Conservation (phyloP, 371 early-diverging fungal species). For the Fennellomyces sp. region DNA sequence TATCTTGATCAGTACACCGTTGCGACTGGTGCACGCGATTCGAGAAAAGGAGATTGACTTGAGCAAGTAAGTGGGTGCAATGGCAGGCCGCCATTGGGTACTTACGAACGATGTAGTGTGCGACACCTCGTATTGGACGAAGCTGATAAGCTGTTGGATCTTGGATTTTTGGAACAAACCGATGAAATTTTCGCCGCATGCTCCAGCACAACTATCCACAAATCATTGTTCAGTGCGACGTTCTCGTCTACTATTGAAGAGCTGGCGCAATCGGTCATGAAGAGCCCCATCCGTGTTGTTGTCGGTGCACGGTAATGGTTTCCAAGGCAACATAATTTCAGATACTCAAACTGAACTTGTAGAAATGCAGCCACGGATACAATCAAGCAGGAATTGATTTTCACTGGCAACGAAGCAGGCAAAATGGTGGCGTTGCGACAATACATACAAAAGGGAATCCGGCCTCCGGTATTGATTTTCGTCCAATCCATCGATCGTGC, state of each 20-base stretch:
- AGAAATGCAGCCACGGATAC: slow-evolving; percentile 92
- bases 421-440: slow-evolving; percentile 93
- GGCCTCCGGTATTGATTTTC: slow-evolving; percentile 93
- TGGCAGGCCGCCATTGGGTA: background rate
- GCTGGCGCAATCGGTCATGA: slow-evolving; percentile 89
- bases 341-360: too few species aligned
- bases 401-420: slow-evolving; percentile 92
- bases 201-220: slow-evolving; percentile 73
- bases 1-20: slow-evolving; percentile 90
- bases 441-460: slow-evolving; percentile 77
- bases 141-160: slow-evolving; percentile 91
- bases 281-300: slow-evolving; percentile 85
- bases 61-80: slow-evolving; percentile 45
- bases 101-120: slow-evolving; percentile 53
- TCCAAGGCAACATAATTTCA: too few species aligned
- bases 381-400: slow-evolving; percentile 89
- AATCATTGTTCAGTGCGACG: slow-evolving; percentile 94
- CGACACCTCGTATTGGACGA: slow-evolving; percentile 88
- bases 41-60: slow-evolving; percentile 80
- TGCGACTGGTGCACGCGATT: slow-evolving; percentile 89
- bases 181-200: slow-evolving; percentile 92
- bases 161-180: slow-evolving; percentile 90
- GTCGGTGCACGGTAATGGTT: slow-evolving; percentile 82
- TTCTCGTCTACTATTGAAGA: slow-evolving; percentile 90
- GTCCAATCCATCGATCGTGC: slow-evolving; percentile 97